Base-by-base conservation (phyloP, 805 yeast species). In the Candida jianshihensis region DNA sequence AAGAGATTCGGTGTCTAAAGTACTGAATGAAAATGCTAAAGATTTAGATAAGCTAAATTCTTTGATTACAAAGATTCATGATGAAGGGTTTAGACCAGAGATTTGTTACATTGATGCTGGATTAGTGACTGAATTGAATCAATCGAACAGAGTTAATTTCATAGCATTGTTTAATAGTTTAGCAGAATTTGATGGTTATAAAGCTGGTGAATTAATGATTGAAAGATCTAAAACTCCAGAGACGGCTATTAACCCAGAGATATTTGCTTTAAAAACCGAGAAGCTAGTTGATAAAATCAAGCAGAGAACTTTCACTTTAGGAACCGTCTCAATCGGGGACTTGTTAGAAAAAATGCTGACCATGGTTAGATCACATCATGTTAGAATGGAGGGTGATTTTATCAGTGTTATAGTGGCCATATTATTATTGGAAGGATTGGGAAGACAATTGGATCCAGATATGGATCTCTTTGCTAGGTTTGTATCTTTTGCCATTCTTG, bases 351-450 rank as follows among this genome's bases (percentile, higher is more conserved):
- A 78, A 51, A 89, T 90, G 70, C 68, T 92, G 40, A 68, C 79
- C 4, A 88, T 92, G 97, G 97, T 92, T 15, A 68, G 97, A 42
- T 65, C 68, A 10, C 98, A 92, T 58, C 99, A 92, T 59, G 98
- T 92, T 17, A 71, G 96, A 53, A 84, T 92, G 95, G 99, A 92
- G 54, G 94, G 95, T 6, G 98, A 92, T 59, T 92, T 92, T 54
- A 79, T 92, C 30, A 87, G 95, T 21, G 96, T 92, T 18, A 82
- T 92, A n/a, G 87, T 92, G 22, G 96, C 97, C 1, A 88, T 92
- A 18, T 62, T 92, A 37, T 66, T 92, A 37, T 63, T 92, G 39
- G 98, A 92, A 59, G 99, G 99, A 10, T 83, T 92, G 36, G 97
- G 98, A 16, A 71, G 97, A 54, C 95, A 83, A 59, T 67, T 92